Conservation (phyloP, 768 basidiomycete genomes). For the Butyriboletus loyo region DNA sequence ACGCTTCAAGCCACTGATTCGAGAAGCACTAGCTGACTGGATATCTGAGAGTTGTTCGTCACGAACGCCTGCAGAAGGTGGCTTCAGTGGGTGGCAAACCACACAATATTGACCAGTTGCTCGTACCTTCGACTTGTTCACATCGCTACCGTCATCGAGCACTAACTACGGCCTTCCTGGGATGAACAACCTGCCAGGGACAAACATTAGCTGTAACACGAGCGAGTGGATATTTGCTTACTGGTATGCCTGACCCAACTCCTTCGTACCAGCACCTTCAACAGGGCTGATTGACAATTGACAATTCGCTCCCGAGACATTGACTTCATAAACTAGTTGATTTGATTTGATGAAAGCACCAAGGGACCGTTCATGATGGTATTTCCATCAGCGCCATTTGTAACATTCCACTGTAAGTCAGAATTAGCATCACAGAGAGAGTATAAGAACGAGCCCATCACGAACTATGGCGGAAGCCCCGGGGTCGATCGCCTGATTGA, state of each 20-base stretch:
- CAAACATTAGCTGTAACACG: background rate
- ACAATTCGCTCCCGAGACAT: background rate
- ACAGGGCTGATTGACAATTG: constrained; percentile 2
- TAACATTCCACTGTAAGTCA: background rate
- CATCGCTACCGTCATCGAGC: background rate
- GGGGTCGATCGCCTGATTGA: background rate
- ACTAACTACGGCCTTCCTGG: background rate
- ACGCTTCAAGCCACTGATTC: background rate
- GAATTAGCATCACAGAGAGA: background rate
- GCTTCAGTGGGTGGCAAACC: background rate
- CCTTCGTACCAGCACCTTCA: background rate
- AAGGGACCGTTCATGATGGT: background rate
- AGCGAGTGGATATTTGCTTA: background rate
- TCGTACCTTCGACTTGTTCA: background rate
- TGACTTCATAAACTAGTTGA: background rate
- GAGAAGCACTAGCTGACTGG: constrained; percentile 3
- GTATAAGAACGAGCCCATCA: background rate
- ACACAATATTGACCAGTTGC: too few species aligned
- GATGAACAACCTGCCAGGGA: background rate
- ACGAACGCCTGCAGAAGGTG: background rate
- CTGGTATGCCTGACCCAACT: background rate
- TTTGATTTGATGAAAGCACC: background rate
- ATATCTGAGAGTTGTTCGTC: background rate
- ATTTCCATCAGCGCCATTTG: background rate
- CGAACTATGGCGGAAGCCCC: background rate